Conservation (phyloP, 768 basidiomycete species). For the Amanita muscaria region DNA sequence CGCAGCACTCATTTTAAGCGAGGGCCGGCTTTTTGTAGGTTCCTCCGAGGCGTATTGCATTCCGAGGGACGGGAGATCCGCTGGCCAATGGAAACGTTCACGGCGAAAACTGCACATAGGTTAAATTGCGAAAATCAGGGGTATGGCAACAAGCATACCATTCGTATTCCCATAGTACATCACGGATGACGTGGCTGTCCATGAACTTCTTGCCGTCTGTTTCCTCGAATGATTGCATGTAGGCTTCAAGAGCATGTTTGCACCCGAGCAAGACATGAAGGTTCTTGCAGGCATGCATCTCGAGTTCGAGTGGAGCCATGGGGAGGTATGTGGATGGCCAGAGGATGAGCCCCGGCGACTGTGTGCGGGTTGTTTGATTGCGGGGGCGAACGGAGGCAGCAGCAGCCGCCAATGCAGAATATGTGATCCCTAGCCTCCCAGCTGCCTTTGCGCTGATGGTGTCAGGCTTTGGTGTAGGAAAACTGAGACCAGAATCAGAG, state of each 20-base stretch:
- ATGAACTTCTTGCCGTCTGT: slow-evolving; percentile 27
- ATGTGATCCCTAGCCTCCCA: slow-evolving; percentile 31
- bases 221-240: slow-evolving; percentile 30
- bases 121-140: not conserved
- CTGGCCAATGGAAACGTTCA: slow-evolving; percentile 61
- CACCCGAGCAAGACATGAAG: slow-evolving; percentile 57
- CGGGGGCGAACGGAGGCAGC: slow-evolving; percentile 8
- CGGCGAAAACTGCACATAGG: slow-evolving; percentile 48
- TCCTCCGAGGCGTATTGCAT: slow-evolving; percentile 12
- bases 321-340: slow-evolving; percentile 54
- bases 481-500: slow-evolving; percentile 6
- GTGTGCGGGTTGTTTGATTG: slow-evolving; percentile 21
- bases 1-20: not conserved
- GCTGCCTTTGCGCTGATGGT: slow-evolving; percentile 32
- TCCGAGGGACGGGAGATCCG: slow-evolving; percentile 27
- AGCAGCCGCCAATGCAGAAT: slow-evolving; percentile 21
- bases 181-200: slow-evolving; percentile 28
- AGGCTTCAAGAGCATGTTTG: slow-evolving; percentile 47
- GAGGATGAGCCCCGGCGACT: slow-evolving; percentile 57
- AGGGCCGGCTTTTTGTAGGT: slow-evolving; percentile 1
- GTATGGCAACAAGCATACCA: slow-evolving; percentile 29
- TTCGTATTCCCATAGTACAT: slow-evolving; percentile 49
- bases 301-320: slow-evolving; percentile 48
- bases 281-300: slow-evolving; percentile 69
- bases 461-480: slow-evolving; percentile 3